phyloP scores from a whole-genome alignment of 306 rosid species.

The Crotalaria pallida region DNA sequence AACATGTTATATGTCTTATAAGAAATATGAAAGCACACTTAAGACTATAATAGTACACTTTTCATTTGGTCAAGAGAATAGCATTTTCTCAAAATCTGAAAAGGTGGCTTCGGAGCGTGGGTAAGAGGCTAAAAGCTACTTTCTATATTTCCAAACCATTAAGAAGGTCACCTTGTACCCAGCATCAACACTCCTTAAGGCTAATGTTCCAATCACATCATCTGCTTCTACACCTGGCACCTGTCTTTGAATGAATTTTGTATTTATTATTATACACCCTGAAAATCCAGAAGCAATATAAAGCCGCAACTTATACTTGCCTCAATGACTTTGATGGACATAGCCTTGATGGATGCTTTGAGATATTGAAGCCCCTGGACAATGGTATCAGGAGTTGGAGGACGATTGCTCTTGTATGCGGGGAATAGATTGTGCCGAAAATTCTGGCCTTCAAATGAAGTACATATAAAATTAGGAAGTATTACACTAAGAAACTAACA shows the following conservation, averaged over 20 bases:
- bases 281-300: constrained; percentile 9
- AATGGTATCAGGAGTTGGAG: constrained; percentile 94
- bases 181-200: constrained; percentile 67
- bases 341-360: constrained; percentile 90
- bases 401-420: constrained; percentile 88
- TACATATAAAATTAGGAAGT: constrained; percentile 18
- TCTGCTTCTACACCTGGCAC: constrained; percentile 99
- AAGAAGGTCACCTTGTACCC: constrained; percentile 76
- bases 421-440: constrained; percentile 88
- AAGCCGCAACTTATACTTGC: constrained; percentile 35
- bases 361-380: constrained; percentile 97
- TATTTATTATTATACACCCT: constrained; percentile 16
- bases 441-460: constrained; percentile 61
- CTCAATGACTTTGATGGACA: constrained; percentile 91
- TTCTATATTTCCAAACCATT: constrained; percentile 11
- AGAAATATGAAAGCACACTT: neutral
- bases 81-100: constrained; percentile 6
- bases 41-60: neutral
- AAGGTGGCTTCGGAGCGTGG: neutral
- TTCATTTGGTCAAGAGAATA: constrained; percentile 14
- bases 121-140: neutral
- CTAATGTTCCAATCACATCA: constrained; percentile 96
- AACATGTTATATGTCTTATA: neutral
- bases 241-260: constrained; percentile 41
- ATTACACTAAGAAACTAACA: constrained; percentile 12